Conservation (phyloP, 176 grass and related monocot species). For the Oryza australiensis region DNA sequence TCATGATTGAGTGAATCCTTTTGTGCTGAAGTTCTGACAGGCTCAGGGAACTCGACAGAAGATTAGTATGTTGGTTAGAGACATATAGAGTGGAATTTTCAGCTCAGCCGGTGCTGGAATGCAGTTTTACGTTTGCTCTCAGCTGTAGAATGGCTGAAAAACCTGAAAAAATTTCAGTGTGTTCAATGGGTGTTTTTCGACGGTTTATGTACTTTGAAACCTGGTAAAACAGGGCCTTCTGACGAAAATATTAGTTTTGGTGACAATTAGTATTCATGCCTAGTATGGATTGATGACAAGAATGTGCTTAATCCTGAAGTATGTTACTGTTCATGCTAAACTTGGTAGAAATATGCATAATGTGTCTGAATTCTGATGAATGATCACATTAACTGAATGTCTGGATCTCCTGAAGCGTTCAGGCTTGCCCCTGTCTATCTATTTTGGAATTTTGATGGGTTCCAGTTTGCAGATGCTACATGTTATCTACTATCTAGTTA, state of each 20-base stretch:
- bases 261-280: neutral
- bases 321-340: neutral
- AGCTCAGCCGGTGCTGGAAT: neutral
- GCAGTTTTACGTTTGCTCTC: neutral
- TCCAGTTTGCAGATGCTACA: no score
- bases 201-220: neutral
- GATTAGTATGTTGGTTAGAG: neutral
- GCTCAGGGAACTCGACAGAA: neutral
- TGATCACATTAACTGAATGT: neutral
- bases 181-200: neutral
- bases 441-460: neutral
- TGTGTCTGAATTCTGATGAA: neutral
- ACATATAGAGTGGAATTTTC: neutral
- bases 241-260: neutral
- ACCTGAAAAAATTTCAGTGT: no score
- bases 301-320: neutral
- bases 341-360: neutral
- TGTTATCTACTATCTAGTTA: no score
- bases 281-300: neutral
- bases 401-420: neutral
- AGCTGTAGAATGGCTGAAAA: neutral
- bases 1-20: neutral
- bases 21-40: neutral
- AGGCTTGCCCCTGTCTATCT: neutral
- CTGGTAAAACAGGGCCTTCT: neutral